These are phyloP conservation scores for Akanthomyces dipterigenus DNA, from an alignment of 2,329 filamentous ascomycete species.

Conservation along the genomic window DNA sequence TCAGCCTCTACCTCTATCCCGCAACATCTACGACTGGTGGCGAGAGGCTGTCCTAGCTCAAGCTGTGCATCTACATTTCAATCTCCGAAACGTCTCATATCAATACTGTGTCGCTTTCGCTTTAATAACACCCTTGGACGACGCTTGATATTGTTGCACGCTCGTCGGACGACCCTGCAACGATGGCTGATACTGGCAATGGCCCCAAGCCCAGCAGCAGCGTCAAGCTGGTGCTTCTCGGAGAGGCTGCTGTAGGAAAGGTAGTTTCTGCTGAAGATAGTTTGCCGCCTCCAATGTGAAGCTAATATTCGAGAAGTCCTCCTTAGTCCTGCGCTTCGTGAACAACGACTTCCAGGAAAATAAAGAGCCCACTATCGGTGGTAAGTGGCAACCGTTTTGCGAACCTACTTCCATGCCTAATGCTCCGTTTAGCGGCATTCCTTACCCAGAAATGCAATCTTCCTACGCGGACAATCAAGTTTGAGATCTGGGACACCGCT, in stretches of 20 bases:
- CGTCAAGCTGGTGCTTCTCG: conserved; percentile 96
- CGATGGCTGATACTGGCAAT: conserved; percentile 43
- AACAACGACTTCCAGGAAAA: conserved; percentile 99
- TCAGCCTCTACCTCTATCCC: conserved; percentile 16
- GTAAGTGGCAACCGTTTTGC: conserved; percentile 42
- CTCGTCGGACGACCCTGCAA: conserved; percentile 8
- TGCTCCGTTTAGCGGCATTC: conserved; percentile 66
- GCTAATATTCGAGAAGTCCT: conserved; percentile 58
- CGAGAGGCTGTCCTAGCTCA: neutral
- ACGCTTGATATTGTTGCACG: neutral
- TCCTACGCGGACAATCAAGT: conserved; percentile 84
- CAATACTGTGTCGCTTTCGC: neutral
- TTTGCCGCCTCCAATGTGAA: too few relatives aligned
- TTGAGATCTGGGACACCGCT: conserved; percentile 97
- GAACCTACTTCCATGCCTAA: neutral
- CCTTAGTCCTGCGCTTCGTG: conserved; percentile 93
- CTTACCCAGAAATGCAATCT: conserved; percentile 98
- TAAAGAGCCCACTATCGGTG: conserved; percentile 98
- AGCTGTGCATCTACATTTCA: neutral
- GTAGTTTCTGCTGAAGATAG: conserved; percentile 41
- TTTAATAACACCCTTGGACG: neutral
- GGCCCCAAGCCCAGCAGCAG: conserved; percentile 95
- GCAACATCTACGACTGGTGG: conserved; percentile 3
- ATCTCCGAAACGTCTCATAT: neutral
- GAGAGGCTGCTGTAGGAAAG: conserved; percentile 98